Evolutionary conservation across 306 rosid species (phyloP).

Genomic region (Gastrolobium villosum): DNA sequence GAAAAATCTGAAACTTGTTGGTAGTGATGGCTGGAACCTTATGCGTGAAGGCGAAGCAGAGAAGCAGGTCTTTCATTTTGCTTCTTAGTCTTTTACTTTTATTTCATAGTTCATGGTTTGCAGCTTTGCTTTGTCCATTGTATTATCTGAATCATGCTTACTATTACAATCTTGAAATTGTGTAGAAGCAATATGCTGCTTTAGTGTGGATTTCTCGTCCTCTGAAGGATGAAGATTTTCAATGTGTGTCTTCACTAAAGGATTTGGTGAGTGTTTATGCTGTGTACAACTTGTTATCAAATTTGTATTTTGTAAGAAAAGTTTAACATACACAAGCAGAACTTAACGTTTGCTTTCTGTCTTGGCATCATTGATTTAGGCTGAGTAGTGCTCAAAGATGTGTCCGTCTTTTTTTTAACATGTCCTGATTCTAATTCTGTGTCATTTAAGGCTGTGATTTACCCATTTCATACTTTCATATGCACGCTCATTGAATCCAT

Average conservation of each 20-base stretch:
- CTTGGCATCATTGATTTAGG: conserved; percentile 25
- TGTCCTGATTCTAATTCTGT: background rate
- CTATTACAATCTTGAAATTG: conserved; percentile 35
- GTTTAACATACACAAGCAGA: conserved; percentile 4
- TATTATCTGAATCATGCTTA: conserved; percentile 12
- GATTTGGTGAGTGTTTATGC: conserved; percentile 52
- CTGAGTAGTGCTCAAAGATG: conserved; percentile 15
- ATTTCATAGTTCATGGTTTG: conserved; percentile 19
- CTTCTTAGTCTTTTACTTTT: conserved; percentile 29
- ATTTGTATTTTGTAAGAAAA: conserved; percentile 13
- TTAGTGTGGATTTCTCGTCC: conserved; percentile 91
- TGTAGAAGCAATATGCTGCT: conserved; percentile 93
- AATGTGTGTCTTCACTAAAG: conserved; percentile 63
- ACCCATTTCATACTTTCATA: conserved; percentile 20
- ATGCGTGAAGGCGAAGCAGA: conserved; percentile 97
- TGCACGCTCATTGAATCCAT: background rate
- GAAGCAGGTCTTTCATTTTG: conserved; percentile 74
- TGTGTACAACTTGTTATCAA: conserved; percentile 23
- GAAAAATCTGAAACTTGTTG: conserved; percentile 81
- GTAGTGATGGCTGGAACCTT: conserved; percentile 80
- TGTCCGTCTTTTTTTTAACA: background rate
- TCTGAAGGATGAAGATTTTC: conserved; percentile 71
- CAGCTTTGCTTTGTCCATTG: conserved; percentile 7
- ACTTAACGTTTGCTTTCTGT: background rate
- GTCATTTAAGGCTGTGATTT: conserved; percentile 23